Conservation (phyloP, 139 green algal species). For the Zygnema cylindricum region DNA sequence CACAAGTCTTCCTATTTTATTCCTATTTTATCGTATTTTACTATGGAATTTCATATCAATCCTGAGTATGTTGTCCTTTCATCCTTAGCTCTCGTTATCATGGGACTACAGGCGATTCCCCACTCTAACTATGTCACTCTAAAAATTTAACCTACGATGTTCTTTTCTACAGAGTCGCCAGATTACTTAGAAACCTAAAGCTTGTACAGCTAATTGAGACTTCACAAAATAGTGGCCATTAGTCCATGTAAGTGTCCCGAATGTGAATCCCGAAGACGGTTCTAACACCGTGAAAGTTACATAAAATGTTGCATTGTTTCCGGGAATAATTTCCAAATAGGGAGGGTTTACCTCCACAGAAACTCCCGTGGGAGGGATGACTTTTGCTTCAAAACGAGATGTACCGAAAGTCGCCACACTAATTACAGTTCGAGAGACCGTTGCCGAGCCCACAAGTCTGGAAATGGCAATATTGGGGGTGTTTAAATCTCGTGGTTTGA, state of each 20-base stretch:
- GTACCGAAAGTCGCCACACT: background rate
- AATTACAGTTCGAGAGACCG: slow-evolving; percentile 14
- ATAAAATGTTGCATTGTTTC: background rate
- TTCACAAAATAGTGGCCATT: slow-evolving; percentile 14
- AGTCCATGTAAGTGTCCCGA: background rate
- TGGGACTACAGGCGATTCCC: too few species aligned
- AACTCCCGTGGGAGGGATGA: background rate
- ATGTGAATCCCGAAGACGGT: background rate
- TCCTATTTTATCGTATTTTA: too few species aligned
- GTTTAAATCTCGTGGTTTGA: slow-evolving; percentile 9
- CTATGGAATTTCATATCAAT: too few species aligned
- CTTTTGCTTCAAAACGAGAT: background rate
- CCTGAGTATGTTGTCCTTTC: too few species aligned
- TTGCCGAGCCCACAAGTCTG: background rate
- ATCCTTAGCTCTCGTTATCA: too few species aligned
- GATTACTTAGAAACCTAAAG: slow-evolving; percentile 12
- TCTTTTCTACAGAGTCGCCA: too few species aligned
- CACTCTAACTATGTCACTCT: too few species aligned
- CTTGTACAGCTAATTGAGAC: slow-evolving; percentile 5
- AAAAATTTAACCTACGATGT: too few species aligned
- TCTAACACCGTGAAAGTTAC: slow-evolving; percentile 2
- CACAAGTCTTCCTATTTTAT: too few species aligned
- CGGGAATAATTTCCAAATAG: background rate
- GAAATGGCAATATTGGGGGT: slow-evolving; percentile 27
- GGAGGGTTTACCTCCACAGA: slow-evolving; percentile 17